Conservation (phyloP, 2,329 filamentous ascomycete species). For the Aciculosporium take region DNA sequence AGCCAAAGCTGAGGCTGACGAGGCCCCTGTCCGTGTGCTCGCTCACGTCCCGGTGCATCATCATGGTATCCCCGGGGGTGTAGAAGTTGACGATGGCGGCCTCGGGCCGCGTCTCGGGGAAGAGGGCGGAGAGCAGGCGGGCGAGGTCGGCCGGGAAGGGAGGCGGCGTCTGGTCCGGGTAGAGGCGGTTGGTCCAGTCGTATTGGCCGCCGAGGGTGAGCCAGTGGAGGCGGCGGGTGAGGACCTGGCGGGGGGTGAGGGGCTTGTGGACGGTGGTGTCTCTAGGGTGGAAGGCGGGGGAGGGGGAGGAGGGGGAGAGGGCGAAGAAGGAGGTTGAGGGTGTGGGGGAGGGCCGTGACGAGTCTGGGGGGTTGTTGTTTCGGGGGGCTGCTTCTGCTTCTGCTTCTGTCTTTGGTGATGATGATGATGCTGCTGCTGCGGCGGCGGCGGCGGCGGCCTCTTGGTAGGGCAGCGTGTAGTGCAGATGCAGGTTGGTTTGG, state of each 20-base stretch:
- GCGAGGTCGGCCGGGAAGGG: conserved; percentile 62
- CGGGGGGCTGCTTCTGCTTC: too few species aligned
- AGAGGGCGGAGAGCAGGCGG: conserved; percentile 51
- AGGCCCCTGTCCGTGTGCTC: conserved; percentile 68
- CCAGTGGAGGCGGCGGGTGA: conserved; percentile 79
- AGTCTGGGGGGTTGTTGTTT: conserved; percentile 26
- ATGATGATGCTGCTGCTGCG: background rate
- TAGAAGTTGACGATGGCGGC: conserved; percentile 94
- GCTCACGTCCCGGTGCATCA: conserved; percentile 86
- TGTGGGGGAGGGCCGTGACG: conserved; percentile 32
- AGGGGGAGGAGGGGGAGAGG: conserved; percentile 34
- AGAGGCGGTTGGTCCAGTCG: conserved; percentile 81
- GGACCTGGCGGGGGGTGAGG: conserved; percentile 52
- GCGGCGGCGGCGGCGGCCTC: conserved; percentile 15
- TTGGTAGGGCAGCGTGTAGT: conserved; percentile 45
- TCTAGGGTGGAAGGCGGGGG: conserved; percentile 49
- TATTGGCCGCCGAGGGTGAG: conserved; percentile 91
- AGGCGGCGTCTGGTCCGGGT: conserved; percentile 55
- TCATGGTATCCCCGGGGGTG: conserved; percentile 77
- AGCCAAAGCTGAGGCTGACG: conserved; percentile 77
- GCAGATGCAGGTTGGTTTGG: conserved; percentile 79
- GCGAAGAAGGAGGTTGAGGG: conserved; percentile 37
- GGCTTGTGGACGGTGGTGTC: conserved; percentile 62
- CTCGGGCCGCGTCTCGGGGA: conserved; percentile 65
- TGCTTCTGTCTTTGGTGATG: too few species aligned